These are phyloP conservation scores for Saccharum spontaneum DNA, from an alignment of 176 grass and related monocot genomes.

Conservation along the genomic window DNA sequence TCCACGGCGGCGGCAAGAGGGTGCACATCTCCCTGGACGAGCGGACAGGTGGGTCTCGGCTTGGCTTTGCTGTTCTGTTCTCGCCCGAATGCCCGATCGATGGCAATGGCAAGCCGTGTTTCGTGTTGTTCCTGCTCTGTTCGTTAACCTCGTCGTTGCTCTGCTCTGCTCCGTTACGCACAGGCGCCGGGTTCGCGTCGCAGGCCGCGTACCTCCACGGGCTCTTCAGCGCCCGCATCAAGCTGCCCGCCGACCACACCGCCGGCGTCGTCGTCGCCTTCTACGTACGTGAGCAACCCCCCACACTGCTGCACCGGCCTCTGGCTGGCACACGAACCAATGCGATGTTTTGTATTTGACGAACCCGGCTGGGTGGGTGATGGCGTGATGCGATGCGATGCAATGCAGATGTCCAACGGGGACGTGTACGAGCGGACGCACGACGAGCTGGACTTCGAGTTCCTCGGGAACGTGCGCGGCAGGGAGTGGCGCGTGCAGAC, in stretches of 20 bases:
- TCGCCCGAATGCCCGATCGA: conserved; percentile 1
- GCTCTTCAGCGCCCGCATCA: conserved; percentile 79
- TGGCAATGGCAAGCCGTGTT: not conserved
- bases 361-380: too few relatives aligned
- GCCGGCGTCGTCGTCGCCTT: conserved; percentile 92
- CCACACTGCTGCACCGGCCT: not conserved
- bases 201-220: conserved; percentile 68
- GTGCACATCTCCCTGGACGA: conserved; percentile 85
- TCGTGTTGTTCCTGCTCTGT: not conserved
- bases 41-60: conserved; percentile 52
- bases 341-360: too few relatives aligned
- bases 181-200: conserved; percentile 81
- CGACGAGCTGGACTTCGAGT: conserved; percentile 97
- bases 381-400: too few relatives aligned
- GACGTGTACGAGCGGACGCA: conserved; percentile 87
- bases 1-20: conserved; percentile 63
- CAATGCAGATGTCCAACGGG: conserved; percentile 79
- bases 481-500: conserved; percentile 83
- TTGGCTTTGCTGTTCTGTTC: not conserved
- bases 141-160: not conserved
- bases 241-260: conserved; percentile 72
- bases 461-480: conserved; percentile 78
- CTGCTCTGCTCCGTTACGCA: not conserved
- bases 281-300: conserved; percentile 45
- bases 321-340: too few relatives aligned